Evolutionary conservation across 2,329 filamentous ascomycete species (phyloP), one percentile per base, ranked within the genome.

Genomic region (Stagonosporopsis chrysanthemi): DNA sequence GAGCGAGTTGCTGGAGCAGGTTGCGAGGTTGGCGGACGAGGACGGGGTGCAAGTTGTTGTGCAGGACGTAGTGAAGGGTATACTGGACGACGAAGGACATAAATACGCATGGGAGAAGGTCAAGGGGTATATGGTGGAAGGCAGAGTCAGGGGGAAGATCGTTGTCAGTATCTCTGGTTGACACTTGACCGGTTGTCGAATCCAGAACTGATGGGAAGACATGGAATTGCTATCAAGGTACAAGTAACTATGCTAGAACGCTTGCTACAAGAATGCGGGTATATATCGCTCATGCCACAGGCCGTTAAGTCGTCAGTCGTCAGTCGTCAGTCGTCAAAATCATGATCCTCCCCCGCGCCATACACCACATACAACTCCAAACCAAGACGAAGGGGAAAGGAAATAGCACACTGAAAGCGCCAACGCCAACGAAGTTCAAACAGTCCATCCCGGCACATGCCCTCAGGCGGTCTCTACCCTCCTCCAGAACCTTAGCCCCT

Each of bases 61-160:
- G 1, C 70, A 72, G 36, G 70, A 74, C 39, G 60, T 72, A 4
- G 57, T 74, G 3, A 58, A 67, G 45, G 71, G 68, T 2, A 58
- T 73, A 0, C 49, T 74, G 52, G 50, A 62, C 6, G 66, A 72
- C 24, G 40, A 56, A 6, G 57, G 44, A 3, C 41, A 65, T 31
- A 31, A 44, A 9, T 54, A 63, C 17, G 65, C 64, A 1, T 74
- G 71, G 71, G 63, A 67, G 48, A 66, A 63, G 48, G 51, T 66
- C 0, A 67, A 58, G 19, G 46, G 19, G 3, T 67, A 67, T 4
- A 70, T 74, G 67, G 63, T 69, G 2, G 65, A 61, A 15, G 70
- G 69, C 6, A 64, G 71, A 24, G 71, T 72, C 2, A 59, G 67
- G 29, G 69, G 72, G 6, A 74, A 73, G 59, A 68, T 74, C 43